Conservation (phyloP, 257 asterid species). For the Verbascum thapsus region DNA sequence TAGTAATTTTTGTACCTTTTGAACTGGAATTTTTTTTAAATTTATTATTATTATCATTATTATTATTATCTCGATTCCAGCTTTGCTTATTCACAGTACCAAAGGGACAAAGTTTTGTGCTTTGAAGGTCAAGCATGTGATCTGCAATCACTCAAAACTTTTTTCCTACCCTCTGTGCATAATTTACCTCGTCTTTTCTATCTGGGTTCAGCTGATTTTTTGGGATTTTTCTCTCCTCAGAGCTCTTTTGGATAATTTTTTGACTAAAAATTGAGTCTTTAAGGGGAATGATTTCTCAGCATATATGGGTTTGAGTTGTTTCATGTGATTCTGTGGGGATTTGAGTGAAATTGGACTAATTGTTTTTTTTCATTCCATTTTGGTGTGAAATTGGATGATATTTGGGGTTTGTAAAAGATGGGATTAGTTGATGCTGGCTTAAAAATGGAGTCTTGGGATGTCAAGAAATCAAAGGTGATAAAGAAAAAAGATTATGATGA, state of each 20-base stretch:
- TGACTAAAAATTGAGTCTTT: constrained; percentile 25
- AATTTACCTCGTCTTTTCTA: constrained; percentile 28
- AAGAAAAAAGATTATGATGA: constrained; percentile 31
- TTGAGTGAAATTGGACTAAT: constrained; percentile 24
- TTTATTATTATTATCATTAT: constrained; percentile 2
- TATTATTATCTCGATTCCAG: constrained; percentile 33
- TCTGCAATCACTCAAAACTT: constrained; percentile 41
- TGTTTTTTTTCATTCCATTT: background rate
- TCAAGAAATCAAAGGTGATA: constrained; percentile 46
- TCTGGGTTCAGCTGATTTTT: constrained; percentile 29
- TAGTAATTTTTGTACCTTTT: constrained; percentile 27
- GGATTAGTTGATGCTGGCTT: constrained; percentile 46
- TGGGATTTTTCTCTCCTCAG: background rate
- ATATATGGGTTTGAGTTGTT: constrained; percentile 44
- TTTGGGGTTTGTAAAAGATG: no score
- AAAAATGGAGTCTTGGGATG: constrained; percentile 52
- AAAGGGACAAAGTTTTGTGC: constrained; percentile 30
- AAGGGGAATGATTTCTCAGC: constrained; percentile 1
- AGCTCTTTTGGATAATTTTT: constrained; percentile 22
- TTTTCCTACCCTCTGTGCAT: constrained; percentile 10
- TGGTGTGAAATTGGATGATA: background rate
- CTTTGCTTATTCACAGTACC: constrained; percentile 39
- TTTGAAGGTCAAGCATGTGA: constrained; percentile 47
- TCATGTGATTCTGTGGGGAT: constrained; percentile 30
- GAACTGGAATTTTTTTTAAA: constrained; percentile 28